Conservation (phyloP, 1,284 basidiomycete genomes). For the Wallemia ichthyophaga region DNA sequence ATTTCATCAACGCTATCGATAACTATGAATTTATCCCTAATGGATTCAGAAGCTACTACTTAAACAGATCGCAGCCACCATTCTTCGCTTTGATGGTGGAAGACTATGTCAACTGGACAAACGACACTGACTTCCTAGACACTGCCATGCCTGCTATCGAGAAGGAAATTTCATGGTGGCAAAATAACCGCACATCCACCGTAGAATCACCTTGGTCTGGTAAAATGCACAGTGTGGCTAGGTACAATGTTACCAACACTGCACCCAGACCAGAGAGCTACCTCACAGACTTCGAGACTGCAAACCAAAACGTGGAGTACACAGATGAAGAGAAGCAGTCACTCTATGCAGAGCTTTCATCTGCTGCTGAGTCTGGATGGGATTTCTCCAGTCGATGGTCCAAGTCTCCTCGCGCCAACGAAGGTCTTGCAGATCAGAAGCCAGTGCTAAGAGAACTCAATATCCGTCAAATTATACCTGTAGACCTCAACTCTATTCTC, state of each 20-base stretch:
- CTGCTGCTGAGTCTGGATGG: constrained; percentile 40
- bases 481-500: constrained; percentile 58
- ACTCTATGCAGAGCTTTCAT: constrained; percentile 66
- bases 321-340: constrained; percentile 26
- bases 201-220: constrained; percentile 43
- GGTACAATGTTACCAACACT: constrained; percentile 25
- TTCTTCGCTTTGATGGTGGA: constrained; percentile 27
- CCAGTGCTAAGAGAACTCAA: constrained; percentile 39
- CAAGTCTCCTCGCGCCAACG: constrained; percentile 12
- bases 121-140: constrained; percentile 30
- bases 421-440: constrained; percentile 12
- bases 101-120: constrained; percentile 27
- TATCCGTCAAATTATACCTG: constrained; percentile 33
- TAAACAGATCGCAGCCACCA: constrained; percentile 42
- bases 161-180: constrained; percentile 59
- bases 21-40: constrained; percentile 61
- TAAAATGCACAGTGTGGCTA: constrained; percentile 12
- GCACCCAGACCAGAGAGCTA: constrained; percentile 65
- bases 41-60: constrained; percentile 23
- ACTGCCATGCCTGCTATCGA: constrained; percentile 33
- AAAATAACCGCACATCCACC: constrained; percentile 34
- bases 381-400: constrained; percentile 21
- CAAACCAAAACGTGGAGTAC: constrained; percentile 26
- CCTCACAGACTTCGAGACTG: constrained; percentile 39
- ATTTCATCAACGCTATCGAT: constrained; percentile 75